Conservation (phyloP, 768 basidiomycete species). For the Boletellus emodensis region DNA sequence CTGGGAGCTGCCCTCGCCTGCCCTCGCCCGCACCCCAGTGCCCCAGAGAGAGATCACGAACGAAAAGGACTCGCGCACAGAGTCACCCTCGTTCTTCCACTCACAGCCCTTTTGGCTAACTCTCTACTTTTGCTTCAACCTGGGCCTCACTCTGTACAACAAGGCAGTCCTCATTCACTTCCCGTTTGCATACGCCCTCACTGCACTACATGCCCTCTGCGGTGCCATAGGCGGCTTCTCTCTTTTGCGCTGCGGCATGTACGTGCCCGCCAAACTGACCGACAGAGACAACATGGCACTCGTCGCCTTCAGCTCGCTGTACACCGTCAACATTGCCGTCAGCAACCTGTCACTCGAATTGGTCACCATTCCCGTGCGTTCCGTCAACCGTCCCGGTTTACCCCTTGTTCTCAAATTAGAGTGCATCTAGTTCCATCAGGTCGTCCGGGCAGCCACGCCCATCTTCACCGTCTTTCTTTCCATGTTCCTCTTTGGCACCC, state of each 20-base stretch:
- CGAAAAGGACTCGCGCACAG: slow-evolving; percentile 7
- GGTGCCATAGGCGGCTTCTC: slow-evolving; percentile 78
- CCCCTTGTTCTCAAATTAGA: not conserved
- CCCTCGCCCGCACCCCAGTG: slow-evolving; percentile 2
- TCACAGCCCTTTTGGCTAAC: slow-evolving; percentile 57
- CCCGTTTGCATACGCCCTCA: slow-evolving; percentile 94
- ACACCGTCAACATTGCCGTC: slow-evolving; percentile 91
- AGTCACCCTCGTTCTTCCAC: slow-evolving; percentile 20
- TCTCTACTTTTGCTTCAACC: slow-evolving; percentile 88
- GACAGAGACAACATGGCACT: slow-evolving; percentile 56
- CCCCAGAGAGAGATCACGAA: not conserved
- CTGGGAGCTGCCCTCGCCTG: slow-evolving; percentile 19
- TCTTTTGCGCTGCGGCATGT: slow-evolving; percentile 54
- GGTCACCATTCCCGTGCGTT: slow-evolving; percentile 83
- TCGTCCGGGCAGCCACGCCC: slow-evolving; percentile 88
- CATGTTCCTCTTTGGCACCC: slow-evolving; percentile 57
- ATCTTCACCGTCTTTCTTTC: slow-evolving; percentile 87
- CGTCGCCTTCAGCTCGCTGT: slow-evolving; percentile 80
- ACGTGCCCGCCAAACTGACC: slow-evolving; percentile 53
- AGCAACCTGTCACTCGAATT: slow-evolving; percentile 88
- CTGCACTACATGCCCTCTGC: slow-evolving; percentile 85
- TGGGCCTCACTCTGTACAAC: slow-evolving; percentile 91
- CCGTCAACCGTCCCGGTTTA: not conserved
- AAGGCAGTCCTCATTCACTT: slow-evolving; percentile 89
- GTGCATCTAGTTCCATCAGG: slow-evolving; percentile 85